These are phyloP conservation scores for Vigna mungo DNA, from an alignment of 306 rosid genomes.

Conservation along the genomic window DNA sequence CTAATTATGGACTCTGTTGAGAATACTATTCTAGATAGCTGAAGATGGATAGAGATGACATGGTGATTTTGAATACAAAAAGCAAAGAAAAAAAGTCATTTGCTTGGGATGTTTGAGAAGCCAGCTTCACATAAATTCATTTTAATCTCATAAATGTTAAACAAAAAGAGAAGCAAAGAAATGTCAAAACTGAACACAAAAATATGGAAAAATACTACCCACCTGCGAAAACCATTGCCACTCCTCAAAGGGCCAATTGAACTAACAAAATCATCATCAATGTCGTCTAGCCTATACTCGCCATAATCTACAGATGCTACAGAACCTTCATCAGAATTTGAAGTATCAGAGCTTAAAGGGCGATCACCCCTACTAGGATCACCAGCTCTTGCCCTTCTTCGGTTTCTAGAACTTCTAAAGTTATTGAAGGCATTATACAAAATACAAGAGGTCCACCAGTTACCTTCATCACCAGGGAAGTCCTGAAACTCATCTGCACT, in stretches of 20 bases:
- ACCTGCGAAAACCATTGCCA: slow-evolving; percentile 75
- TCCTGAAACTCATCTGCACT: slow-evolving; percentile 81
- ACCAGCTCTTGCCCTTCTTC: slow-evolving; percentile 73
- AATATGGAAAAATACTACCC: slow-evolving; percentile 17
- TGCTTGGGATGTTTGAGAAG: not conserved
- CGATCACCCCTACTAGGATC: slow-evolving; percentile 66
- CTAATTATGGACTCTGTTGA: not conserved
- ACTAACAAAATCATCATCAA: slow-evolving; percentile 65
- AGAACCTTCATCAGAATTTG: slow-evolving; percentile 79
- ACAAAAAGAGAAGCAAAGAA: slow-evolving; percentile 9
- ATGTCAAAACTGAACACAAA: slow-evolving; percentile 3
- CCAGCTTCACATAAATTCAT: not conserved
- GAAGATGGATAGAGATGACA: not conserved
- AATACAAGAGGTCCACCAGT: slow-evolving; percentile 94
- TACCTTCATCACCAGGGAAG: slow-evolving; percentile 79
- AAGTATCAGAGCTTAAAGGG: slow-evolving; percentile 65
- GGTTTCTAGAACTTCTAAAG: slow-evolving; percentile 72
- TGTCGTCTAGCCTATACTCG: slow-evolving; percentile 68
- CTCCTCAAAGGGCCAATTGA: slow-evolving; percentile 60
- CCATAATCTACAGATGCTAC: slow-evolving; percentile 71
- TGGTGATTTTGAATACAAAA: not conserved
- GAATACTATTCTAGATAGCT: too few species aligned
- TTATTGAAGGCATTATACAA: slow-evolving; percentile 82
- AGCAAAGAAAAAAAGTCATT: not conserved
- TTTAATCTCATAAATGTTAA: not conserved